Percentiles rank a stretch among this genome's conserved stretches.
These are phyloP conservation scores for Hymenoscyphus fraxineus DNA, from an alignment of 2,329 filamentous ascomycete genomes.

Conservation along the genomic window DNA sequence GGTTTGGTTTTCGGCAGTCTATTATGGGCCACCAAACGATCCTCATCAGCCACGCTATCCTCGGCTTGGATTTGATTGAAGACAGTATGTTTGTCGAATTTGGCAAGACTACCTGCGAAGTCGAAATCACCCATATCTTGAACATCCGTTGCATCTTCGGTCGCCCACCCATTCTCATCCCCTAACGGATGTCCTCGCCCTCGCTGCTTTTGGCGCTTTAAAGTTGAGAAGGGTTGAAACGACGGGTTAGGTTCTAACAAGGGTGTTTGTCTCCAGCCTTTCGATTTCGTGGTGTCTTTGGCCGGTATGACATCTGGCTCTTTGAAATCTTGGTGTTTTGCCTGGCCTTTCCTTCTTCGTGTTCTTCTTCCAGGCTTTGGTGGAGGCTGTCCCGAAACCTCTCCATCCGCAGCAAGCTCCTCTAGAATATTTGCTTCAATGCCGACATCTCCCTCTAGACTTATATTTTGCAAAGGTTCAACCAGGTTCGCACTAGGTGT, in stretches of 20 bases:
- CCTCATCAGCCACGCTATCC: conserved; percentile 83
- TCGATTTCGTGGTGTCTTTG: conserved; percentile 48
- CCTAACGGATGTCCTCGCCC: conserved; percentile 36
- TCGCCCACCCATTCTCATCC: conserved; percentile 82
- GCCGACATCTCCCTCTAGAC: conserved; percentile 29
- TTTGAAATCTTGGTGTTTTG: conserved; percentile 37
- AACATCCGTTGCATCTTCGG: conserved; percentile 91
- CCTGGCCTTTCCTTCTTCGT: conserved; percentile 39
- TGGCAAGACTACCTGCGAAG: conserved; percentile 82
- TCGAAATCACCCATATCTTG: conserved; percentile 94
- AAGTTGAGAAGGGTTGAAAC: conserved; percentile 58
- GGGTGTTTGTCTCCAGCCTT: conserved; percentile 66
- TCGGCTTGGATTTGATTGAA: conserved; percentile 91
- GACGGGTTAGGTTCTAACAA: conserved; percentile 59
- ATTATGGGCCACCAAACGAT: conserved; percentile 88
- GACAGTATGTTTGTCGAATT: conserved; percentile 89
- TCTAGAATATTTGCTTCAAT: conserved; percentile 25
- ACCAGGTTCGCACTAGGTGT: conserved; percentile 39
- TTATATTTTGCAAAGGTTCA: conserved; percentile 43
- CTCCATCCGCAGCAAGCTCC: conserved; percentile 24
- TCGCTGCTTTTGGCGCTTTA: conserved; percentile 54
- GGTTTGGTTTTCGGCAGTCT: conserved; percentile 56
- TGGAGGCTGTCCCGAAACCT: conserved; percentile 20
- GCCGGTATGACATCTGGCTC: conserved; percentile 42
- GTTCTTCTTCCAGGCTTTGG: conserved; percentile 37